These are phyloP conservation scores for Balakata baccata DNA, from an alignment of 345 rosid species.

Conservation along the genomic window DNA sequence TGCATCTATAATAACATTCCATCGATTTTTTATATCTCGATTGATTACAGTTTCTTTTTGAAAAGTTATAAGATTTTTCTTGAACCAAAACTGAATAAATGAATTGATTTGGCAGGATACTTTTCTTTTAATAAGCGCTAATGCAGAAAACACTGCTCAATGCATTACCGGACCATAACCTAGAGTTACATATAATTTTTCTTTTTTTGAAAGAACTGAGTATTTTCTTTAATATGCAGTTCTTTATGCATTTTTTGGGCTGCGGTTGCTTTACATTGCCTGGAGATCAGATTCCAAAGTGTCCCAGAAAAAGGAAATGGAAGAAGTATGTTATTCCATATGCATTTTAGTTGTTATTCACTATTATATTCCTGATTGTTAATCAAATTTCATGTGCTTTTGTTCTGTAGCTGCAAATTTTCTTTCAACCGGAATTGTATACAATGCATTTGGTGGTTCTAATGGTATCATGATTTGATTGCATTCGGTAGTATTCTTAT, in stretches of 20 bases:
- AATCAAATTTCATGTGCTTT: not conserved
- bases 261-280: slow-evolving; percentile 94
- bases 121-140: not conserved
- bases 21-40: too few relatives aligned
- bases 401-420: not conserved
- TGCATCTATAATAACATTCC: too few relatives aligned
- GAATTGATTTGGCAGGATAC: not conserved
- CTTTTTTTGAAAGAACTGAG: not conserved
- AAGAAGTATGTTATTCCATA: slow-evolving; percentile 58
- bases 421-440: too few relatives aligned
- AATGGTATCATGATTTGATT: not conserved
- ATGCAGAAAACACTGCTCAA: not conserved
- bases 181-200: not conserved
- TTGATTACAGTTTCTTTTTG: too few relatives aligned
- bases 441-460: not conserved
- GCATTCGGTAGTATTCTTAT: not conserved
- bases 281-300: slow-evolving; percentile 96
- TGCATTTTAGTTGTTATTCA: not conserved
- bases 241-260: slow-evolving; percentile 85
- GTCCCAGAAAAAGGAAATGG: slow-evolving; percentile 93
- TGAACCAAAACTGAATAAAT: not conserved
- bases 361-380: not conserved
- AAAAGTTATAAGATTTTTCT: too few relatives aligned
- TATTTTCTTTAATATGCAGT: slow-evolving; percentile 42
- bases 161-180: not conserved